Conservation (phyloP, 2,329 filamentous ascomycete genomes). For the Stachybotrys chartarum region DNA sequence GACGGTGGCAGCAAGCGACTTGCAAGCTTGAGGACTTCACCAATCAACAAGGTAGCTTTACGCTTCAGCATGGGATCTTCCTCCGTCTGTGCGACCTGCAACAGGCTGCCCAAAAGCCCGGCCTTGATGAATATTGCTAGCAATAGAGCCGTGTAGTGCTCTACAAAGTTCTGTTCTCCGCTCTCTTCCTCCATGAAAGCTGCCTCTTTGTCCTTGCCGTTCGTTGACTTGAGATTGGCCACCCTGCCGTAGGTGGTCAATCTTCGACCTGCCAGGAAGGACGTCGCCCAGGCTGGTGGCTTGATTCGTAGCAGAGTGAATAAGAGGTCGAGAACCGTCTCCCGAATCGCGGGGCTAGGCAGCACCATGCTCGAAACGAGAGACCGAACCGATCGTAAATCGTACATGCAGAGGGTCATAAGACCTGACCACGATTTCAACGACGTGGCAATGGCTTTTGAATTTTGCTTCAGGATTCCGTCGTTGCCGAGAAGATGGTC, state of each 20-base stretch:
- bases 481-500: slow-evolving; percentile 64
- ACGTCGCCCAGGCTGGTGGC: slow-evolving; percentile 84
- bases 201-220: slow-evolving; percentile 38
- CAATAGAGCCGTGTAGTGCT: slow-evolving; percentile 88
- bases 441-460: slow-evolving; percentile 85
- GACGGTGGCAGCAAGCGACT: slow-evolving; percentile 75
- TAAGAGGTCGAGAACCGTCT: slow-evolving; percentile 81
- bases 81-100: slow-evolving; percentile 60
- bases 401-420: slow-evolving; percentile 80
- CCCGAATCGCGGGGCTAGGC: slow-evolving; percentile 49
- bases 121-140: slow-evolving; percentile 79
- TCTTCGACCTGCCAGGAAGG: slow-evolving; percentile 85
- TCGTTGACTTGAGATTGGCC: slow-evolving; percentile 66
- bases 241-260: slow-evolving; percentile 96
- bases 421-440: slow-evolving; percentile 92
- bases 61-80: slow-evolving; percentile 67
- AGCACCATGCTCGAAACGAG: slow-evolving; percentile 59
- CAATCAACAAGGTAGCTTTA: slow-evolving; percentile 84
- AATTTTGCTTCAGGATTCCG: slow-evolving; percentile 69
- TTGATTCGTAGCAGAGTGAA: slow-evolving; percentile 82
- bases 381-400: slow-evolving; percentile 77
- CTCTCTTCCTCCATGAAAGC: slow-evolving; percentile 58
- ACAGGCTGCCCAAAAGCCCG: slow-evolving; percentile 57
- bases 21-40: slow-evolving; percentile 84
- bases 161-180: slow-evolving; percentile 76